Evolutionary conservation across 2,329 filamentous ascomycete species (phyloP).

Genomic region (Rutstroemia sp.): DNA sequence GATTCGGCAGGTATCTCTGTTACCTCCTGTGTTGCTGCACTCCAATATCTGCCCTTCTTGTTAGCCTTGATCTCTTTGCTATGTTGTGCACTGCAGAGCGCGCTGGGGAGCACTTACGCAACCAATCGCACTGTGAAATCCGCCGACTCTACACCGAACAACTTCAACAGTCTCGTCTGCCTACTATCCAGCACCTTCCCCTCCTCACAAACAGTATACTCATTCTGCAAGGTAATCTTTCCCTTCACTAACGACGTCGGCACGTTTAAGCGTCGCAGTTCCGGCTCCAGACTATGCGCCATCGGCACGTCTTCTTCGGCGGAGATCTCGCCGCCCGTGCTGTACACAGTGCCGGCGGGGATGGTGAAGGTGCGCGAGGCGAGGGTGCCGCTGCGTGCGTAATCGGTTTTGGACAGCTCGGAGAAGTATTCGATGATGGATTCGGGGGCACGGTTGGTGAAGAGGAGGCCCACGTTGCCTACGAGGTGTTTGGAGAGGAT

Average conservation of each 20-base stretch:
- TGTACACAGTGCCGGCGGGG: constrained; percentile 75
- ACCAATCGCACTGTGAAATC: constrained; percentile 80
- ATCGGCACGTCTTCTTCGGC: constrained; percentile 78
- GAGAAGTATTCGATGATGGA: constrained; percentile 68
- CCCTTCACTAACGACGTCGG: constrained; percentile 86
- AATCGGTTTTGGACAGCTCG: constrained; percentile 70
- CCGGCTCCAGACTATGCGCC: constrained; percentile 83
- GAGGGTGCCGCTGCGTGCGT: constrained; percentile 75
- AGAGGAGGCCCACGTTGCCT: constrained; percentile 83
- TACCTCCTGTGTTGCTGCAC: constrained; percentile 48
- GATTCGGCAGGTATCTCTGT: constrained; percentile 42
- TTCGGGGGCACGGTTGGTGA: constrained; percentile 68
- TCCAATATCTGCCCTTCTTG: constrained; percentile 48
- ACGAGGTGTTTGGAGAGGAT: constrained; percentile 60
- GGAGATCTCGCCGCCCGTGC: constrained; percentile 71
- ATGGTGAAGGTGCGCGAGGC: constrained; percentile 72
- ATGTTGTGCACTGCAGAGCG: neutral
- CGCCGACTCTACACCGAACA: constrained; percentile 83
- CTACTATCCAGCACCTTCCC: constrained; percentile 81
- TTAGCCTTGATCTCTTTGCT: constrained; percentile 13
- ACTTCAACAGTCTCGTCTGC: constrained; percentile 88
- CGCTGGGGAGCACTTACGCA: constrained; percentile 46
- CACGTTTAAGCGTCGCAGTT: constrained; percentile 80
- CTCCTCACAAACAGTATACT: constrained; percentile 62
- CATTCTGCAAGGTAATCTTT: constrained; percentile 62